A percentile compares a stretch with the other conserved stretches of the same genome.
These are phyloP conservation scores for Chimonanthus salicifolius DNA, from an alignment of 164 flowering plant genomes.

Conservation along the genomic window DNA sequence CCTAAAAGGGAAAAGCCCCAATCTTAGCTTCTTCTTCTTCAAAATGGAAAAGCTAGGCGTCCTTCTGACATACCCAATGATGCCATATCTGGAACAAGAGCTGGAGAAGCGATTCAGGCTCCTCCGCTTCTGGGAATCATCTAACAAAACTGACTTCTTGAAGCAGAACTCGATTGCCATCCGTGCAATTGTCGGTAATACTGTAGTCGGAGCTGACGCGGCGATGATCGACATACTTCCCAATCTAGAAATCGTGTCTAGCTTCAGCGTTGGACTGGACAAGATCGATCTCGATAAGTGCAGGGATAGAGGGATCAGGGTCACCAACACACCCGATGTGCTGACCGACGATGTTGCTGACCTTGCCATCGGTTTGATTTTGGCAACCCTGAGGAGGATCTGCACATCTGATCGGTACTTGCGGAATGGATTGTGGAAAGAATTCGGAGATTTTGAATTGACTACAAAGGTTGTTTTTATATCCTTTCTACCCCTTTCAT, in stretches of 20 bases:
- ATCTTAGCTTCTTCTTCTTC: not conserved
- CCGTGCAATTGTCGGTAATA: conserved; percentile 66
- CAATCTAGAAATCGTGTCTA: conserved; percentile 69
- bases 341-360: conserved; percentile 95
- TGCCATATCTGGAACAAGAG: conserved; percentile 50
- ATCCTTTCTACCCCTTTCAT: not conserved
- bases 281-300: conserved; percentile 72
- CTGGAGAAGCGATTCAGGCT: conserved; percentile 61
- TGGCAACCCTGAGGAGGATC: conserved; percentile 55
- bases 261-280: conserved; percentile 77
- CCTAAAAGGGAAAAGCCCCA: not conserved
- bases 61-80: conserved; percentile 55
- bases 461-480: conserved; percentile 53
- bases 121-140: conserved; percentile 40
- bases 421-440: conserved; percentile 59
- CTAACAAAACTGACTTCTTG: conserved; percentile 29
- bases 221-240: conserved; percentile 64
- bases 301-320: conserved; percentile 67
- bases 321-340: conserved; percentile 89
- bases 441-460: conserved; percentile 39
- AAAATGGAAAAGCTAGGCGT: conserved; percentile 63
- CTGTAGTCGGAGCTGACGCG: conserved; percentile 53
- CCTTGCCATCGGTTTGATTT: conserved; percentile 62
- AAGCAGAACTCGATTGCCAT: conserved; percentile 34
- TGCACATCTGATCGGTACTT: conserved; percentile 62